phyloP scores from a whole-genome alignment of 2,329 filamentous ascomycete species.

The Calonectria multiphialidica region DNA sequence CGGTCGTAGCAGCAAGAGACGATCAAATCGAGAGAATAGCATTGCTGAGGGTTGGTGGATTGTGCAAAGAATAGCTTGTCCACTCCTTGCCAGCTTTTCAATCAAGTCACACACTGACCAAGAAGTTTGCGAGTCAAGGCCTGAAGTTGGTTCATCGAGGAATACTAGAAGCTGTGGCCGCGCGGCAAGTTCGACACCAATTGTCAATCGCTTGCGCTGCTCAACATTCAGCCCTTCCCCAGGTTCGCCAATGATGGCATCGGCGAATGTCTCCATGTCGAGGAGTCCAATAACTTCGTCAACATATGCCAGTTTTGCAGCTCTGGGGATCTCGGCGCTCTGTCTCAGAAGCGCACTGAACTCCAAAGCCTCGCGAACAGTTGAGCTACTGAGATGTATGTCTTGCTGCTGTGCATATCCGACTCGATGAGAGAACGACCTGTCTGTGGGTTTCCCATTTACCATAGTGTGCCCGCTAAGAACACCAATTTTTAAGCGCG shows the following conservation, averaged over 20 bases:
- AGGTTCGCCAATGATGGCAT: conserved; percentile 59
- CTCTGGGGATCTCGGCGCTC: conserved; percentile 51
- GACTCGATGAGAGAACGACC: conserved; percentile 76
- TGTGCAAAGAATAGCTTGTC: conserved; percentile 61
- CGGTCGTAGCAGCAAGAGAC: conserved; percentile 58
- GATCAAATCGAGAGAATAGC: conserved; percentile 60
- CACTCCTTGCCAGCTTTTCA: conserved; percentile 66
- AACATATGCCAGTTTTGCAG: conserved; percentile 63
- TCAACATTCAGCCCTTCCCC: conserved; percentile 60
- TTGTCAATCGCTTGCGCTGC: conserved; percentile 62
- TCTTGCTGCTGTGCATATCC: conserved; percentile 79
- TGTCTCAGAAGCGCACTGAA: conserved; percentile 58
- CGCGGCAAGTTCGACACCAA: conserved; percentile 57
- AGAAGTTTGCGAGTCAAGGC: conserved; percentile 69
- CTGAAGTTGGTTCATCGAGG: conserved; percentile 64
- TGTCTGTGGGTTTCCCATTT: conserved; percentile 71
- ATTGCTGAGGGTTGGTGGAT: conserved; percentile 60
- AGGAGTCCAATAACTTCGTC: conserved; percentile 64
- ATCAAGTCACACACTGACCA: conserved; percentile 79
- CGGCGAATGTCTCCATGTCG: conserved; percentile 66
- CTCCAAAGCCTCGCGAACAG: conserved; percentile 55
- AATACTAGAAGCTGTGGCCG: conserved; percentile 61
- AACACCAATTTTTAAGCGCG: conserved; percentile 75
- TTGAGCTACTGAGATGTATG: conserved; percentile 53
- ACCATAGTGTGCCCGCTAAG: conserved; percentile 76